Evolutionary conservation across 192 early-diverging fungal genomes (phyloP).

Genomic region (Rhizoclosmatium sp.): DNA sequence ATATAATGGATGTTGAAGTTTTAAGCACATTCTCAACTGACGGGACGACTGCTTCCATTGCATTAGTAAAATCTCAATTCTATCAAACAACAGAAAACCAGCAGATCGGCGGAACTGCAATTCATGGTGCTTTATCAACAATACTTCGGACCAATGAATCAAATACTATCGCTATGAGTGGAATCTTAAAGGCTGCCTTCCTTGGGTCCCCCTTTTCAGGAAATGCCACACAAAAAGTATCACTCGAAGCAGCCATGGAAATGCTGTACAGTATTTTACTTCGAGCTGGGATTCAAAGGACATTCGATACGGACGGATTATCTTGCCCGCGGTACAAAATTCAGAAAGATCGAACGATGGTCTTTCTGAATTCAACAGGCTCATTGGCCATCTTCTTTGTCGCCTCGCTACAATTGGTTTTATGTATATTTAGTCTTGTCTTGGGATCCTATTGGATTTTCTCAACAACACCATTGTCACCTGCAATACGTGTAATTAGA

Average conservation of each 20-base stretch:
- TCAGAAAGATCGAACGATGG: not conserved
- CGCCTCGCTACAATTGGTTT: constrained; percentile 7
- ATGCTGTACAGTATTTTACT: not conserved
- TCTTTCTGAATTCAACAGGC: constrained; percentile 10
- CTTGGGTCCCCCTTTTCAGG: not conserved
- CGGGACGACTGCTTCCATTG: constrained; percentile 21
- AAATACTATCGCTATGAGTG: not conserved
- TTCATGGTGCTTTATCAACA: not conserved
- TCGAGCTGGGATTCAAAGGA: constrained; percentile 9
- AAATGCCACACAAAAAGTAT: too few species aligned
- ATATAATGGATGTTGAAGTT: constrained; percentile 1
- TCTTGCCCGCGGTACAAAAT: not conserved
- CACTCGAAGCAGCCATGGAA: not conserved
- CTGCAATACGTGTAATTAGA: constrained; percentile 1
- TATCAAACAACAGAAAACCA: not conserved
- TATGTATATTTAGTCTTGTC: not conserved
- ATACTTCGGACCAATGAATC: not conserved
- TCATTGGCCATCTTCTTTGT: constrained; percentile 10
- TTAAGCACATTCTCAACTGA: constrained; percentile 9
- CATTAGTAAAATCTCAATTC: not conserved
- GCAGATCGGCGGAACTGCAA: not conserved
- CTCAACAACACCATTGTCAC: not conserved
- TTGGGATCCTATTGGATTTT: constrained; percentile 10
- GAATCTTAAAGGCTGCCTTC: not conserved
- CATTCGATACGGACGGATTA: not conserved